Evolutionary conservation across 345 rosid genomes (phyloP), one percentile per base, ranked within the genome.

Genomic region (Gossypium anomalum): DNA sequence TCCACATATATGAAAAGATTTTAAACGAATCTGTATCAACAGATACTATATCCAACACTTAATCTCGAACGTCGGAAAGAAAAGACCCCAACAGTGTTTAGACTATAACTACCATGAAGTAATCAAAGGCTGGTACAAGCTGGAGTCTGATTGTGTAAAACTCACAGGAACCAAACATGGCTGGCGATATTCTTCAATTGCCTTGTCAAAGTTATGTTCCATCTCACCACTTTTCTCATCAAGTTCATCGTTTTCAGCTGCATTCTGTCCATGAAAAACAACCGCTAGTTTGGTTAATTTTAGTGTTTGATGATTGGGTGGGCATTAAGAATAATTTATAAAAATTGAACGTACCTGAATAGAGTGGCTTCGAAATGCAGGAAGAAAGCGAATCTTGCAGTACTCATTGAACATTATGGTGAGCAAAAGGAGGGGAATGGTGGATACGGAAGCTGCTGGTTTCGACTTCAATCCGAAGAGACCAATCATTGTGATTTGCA

Each of bases 401-500:
- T 94, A 92, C 77, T 90, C 94, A 10, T 92, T 88, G 88, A 91
- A 94, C 79, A 84, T 71, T 61, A 91, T 70, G 44, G 97, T 89
- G 74, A 90, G 77, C 77, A 89, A 19, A 60, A 94, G 70, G 49
- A 94, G 91, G 34, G 94, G 97, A 65, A 94, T 67, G 20, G 97
- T 82, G 73, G 93, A 88, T 47, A 92, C 81, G 47, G 97, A 85
- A 75, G 97, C 95, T 61, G 89, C 84, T 9, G 98, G 95, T 78
- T 91, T 94, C n/a, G 92, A 85, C 84, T 94, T 94, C 70, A 94
- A 87, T 15, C 97, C 92, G 34, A 94, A 94, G 70, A 91, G 89
- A 52, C 98, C 97, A 51, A 94, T 89, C 97, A 90, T 92, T 0
- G 92, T 92, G 74, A 92, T 71, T 87, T 94, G 98, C 98, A 92